Evolutionary conservation across 2,329 filamentous ascomycete genomes (phyloP), one percentile per base, ranked within the genome.

Genomic region (Diaporthe caulivora): DNA sequence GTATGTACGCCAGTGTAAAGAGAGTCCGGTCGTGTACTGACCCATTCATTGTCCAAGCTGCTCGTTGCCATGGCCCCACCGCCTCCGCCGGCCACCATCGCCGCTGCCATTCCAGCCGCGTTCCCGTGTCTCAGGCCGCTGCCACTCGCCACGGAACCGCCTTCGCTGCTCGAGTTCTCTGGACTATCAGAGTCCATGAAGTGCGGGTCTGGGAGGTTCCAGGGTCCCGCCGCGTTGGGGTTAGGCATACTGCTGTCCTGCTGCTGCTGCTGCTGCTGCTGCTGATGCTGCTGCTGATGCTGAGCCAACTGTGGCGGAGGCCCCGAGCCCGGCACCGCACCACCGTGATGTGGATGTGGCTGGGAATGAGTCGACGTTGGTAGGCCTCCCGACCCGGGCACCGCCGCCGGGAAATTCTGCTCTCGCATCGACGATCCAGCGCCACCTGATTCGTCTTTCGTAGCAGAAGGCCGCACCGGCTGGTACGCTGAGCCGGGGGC

Each of bases 191-290:
- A 79, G 57, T 82, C 81, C 37, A 79, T 82, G 17, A 85, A 82
- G 21, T 84, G 75, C 37, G 79, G 81, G 2, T 83, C 82, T 15
- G 85, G 82, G 10, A 85, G 73, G 29, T 81, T 81, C 85, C 86
- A 88, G 17, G 88, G 79, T 0, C 86, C 86, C 5, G 85, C 83
- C 74, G 85, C 88, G 15, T 85, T 84, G 80, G 84, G 83, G 51
- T 77, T 78, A 10, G 75, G 76, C 9, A 71, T 69, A 8, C 71
- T 65, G 1, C 70, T 72, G 40, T 18, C 51, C 37, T 71, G 75
- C 9, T 76, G 76, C 5, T 75, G 71, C 13, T 76, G 77, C 13
- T 71, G 74, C 5, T 34, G 34, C 34, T 34, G 34, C 34, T 34
- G 34, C 34, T 34, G 34, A 9, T 34, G 37, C 37, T 40, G 37